These are phyloP conservation scores for Globisporangium canariense DNA, from an alignment of 352 stramenopile species.

Conservation along the genomic window DNA sequence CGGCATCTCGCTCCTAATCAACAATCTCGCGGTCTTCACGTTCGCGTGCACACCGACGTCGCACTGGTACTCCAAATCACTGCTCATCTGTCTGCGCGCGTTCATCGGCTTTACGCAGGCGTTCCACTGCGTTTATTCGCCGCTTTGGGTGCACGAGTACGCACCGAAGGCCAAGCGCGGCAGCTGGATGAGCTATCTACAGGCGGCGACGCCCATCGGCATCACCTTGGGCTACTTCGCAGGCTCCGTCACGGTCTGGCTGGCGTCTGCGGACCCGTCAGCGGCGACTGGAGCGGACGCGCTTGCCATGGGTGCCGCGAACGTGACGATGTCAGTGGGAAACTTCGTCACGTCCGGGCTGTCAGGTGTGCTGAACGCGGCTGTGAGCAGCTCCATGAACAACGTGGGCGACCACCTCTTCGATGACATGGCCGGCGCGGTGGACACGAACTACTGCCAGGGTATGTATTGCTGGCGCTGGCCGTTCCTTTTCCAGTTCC, in stretches of 20 bases:
- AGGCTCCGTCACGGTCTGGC: conserved; percentile 71
- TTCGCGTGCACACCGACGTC: conserved; percentile 66
- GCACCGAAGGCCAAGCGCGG: conserved; percentile 59
- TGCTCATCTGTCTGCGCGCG: conserved; percentile 71
- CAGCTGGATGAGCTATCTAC: conserved; percentile 85
- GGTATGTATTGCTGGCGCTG: conserved; percentile 86
- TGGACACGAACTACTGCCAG: conserved; percentile 44
- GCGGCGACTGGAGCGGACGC: conserved; percentile 11
- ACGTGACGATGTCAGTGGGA: conserved; percentile 9
- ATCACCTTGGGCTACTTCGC: conserved; percentile 79
- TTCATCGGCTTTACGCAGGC: conserved; percentile 77
- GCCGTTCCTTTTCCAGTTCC: conserved; percentile 80
- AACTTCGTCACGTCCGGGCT: conserved; percentile 13
- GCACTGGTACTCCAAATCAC: conserved; percentile 62
- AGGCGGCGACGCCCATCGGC: conserved; percentile 68
- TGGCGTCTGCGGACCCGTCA: conserved; percentile 21
- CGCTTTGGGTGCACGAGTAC: conserved; percentile 87
- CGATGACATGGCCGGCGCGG: conserved; percentile 30
- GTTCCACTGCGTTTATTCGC: conserved; percentile 83
- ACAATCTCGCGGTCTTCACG: conserved; percentile 72
- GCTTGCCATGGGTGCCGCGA: conserved; percentile 10
- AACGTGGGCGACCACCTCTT: conserved; percentile 29
- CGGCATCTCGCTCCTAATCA: conserved; percentile 63
- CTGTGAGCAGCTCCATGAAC: conserved; percentile 20
- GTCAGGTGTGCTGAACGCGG: conserved; percentile 22